Evolutionary conservation across 2,329 filamentous ascomycete genomes (phyloP).

Genomic region (Venturia pyrina): DNA sequence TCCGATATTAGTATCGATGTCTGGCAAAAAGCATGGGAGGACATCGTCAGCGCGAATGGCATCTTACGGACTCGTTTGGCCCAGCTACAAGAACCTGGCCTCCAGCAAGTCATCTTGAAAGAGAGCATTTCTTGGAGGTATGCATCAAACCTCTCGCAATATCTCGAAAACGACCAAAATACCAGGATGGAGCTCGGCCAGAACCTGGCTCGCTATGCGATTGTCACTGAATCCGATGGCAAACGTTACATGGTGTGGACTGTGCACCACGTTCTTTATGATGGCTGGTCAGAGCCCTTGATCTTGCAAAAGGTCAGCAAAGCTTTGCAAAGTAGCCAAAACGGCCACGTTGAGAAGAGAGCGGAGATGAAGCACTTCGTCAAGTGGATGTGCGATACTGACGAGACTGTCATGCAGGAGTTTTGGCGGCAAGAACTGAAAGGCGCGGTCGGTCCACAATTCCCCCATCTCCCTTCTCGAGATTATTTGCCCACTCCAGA

Average conservation of each 20-base stretch:
- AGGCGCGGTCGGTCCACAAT: constrained; percentile 37
- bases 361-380: constrained; percentile 39
- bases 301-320: constrained; percentile 25
- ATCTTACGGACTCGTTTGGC: constrained; percentile 32
- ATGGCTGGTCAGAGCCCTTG: constrained; percentile 35
- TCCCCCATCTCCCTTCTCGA: constrained; percentile 38
- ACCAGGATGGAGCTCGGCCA: constrained; percentile 30
- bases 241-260: constrained; percentile 37
- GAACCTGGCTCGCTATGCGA: constrained; percentile 27
- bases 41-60: constrained; percentile 21
- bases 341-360: constrained; percentile 19
- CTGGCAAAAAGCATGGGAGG: constrained; percentile 29
- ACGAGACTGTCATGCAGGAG: constrained; percentile 30
- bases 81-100: constrained; percentile 25
- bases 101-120: constrained; percentile 30
- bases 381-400: constrained; percentile 34
- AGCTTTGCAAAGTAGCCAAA: constrained; percentile 21
- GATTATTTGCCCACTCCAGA: constrained; percentile 39
- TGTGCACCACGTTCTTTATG: constrained; percentile 43
- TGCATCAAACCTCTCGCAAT: constrained; percentile 21
- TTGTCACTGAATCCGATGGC: constrained; percentile 21
- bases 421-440: constrained; percentile 40
- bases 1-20: constrained; percentile 21
- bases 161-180: constrained; percentile 25
- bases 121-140: constrained; percentile 22